These are phyloP conservation scores for Hypoxylon sp. DNA, from an alignment of 2,329 filamentous ascomycete genomes.

Conservation along the genomic window DNA sequence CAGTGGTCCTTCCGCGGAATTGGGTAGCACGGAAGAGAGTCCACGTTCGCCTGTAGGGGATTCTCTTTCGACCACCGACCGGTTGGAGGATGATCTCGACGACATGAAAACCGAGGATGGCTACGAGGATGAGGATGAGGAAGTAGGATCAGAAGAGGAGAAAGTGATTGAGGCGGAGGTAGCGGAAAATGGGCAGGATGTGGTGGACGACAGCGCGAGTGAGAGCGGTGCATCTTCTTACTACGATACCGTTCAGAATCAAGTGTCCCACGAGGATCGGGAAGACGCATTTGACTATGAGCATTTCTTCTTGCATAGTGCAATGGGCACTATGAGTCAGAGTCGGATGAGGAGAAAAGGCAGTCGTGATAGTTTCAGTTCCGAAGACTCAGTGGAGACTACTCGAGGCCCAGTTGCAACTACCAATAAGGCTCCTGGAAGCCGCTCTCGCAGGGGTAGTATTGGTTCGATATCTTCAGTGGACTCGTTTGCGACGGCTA, in stretches of 20 bases:
- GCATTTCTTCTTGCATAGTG: constrained; percentile 94
- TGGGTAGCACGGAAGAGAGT: constrained; percentile 31
- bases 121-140: constrained; percentile 29
- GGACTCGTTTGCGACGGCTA: constrained; percentile 71
- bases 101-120: constrained; percentile 43
- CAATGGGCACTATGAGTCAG: constrained; percentile 82
- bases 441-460: constrained; percentile 60
- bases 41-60: constrained; percentile 18
- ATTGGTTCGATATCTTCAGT: constrained; percentile 65
- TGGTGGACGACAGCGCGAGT: constrained; percentile 62
- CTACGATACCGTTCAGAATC: constrained; percentile 71
- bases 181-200: constrained; percentile 56
- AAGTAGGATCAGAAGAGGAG: constrained; percentile 19
- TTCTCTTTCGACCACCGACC: constrained; percentile 38
- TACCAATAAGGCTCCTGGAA: constrained; percentile 46
- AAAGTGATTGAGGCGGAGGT: constrained; percentile 15
- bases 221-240: constrained; percentile 76
- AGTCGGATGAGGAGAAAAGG: constrained; percentile 62
- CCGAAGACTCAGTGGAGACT: constrained; percentile 74
- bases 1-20: constrained; percentile 47
- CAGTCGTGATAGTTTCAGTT: constrained; percentile 69
- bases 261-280: constrained; percentile 88
- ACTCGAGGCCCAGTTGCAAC: constrained; percentile 64
- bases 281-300: constrained; percentile 97
- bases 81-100: constrained; percentile 55